phyloP scores from a whole-genome alignment of 768 basidiomycete genomes.

The Tylopilus sp. region DNA sequence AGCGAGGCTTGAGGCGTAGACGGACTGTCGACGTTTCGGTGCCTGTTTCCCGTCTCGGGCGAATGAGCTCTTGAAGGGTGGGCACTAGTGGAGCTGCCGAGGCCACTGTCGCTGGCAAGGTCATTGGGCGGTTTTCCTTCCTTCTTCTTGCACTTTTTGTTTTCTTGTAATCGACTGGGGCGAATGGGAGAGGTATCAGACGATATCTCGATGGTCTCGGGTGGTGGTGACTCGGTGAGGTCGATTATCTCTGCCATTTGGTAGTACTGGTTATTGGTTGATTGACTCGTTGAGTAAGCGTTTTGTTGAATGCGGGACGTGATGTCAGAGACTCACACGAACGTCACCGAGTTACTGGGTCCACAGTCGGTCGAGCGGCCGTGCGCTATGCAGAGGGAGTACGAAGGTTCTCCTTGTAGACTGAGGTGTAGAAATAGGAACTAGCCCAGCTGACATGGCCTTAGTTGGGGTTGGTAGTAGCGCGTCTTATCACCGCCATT shows the following conservation, averaged over 20 bases:
- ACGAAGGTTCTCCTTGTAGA: too few relatives aligned
- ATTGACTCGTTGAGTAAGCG: too few relatives aligned
- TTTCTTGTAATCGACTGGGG: conserved; percentile 10
- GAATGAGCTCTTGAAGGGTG: conserved; percentile 21
- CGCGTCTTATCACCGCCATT: too few relatives aligned
- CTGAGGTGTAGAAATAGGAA: too few relatives aligned
- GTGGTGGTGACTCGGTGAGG: conserved; percentile 29
- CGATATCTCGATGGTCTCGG: conserved; percentile 29
- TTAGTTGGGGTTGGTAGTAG: too few relatives aligned
- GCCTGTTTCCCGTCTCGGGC: conserved; percentile 7
- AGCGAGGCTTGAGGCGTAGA: conserved; percentile 31
- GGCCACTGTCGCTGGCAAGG: conserved; percentile 7
- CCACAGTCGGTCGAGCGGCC: too few relatives aligned
- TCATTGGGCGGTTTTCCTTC: conserved; percentile 25
- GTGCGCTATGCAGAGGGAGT: too few relatives aligned
- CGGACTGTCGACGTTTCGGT: neutral
- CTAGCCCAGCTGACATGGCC: too few relatives aligned
- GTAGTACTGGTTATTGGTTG: too few relatives aligned
- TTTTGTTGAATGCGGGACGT: too few relatives aligned
- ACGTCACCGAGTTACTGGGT: too few relatives aligned
- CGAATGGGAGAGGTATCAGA: conserved; percentile 20
- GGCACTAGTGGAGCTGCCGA: conserved; percentile 10
- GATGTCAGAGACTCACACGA: too few relatives aligned
- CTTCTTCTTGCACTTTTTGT: conserved; percentile 26
- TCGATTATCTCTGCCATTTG: conserved; percentile 33